A percentile compares a stretch with the other conserved stretches of the same genome.
These are phyloP conservation scores for Lophiotrema nucula DNA, from an alignment of 495 filamentous ascomycete species.

Conservation along the genomic window DNA sequence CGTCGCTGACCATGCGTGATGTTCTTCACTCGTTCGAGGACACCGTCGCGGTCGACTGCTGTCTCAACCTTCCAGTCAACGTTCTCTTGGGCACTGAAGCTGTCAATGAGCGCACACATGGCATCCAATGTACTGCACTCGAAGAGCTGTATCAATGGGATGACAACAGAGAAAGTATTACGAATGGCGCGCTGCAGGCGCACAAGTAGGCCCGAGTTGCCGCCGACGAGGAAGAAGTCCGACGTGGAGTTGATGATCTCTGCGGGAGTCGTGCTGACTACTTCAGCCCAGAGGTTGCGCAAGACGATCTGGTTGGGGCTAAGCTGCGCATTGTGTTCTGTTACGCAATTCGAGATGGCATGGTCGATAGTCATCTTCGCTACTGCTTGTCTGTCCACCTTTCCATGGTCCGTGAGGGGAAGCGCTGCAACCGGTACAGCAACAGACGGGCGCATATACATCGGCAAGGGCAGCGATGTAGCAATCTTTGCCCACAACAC, in stretches of 20 bases:
- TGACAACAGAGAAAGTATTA: background rate
- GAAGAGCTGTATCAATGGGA: background rate
- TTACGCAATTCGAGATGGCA: too few relatives aligned
- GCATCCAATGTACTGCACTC: background rate
- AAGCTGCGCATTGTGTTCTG: constrained; percentile 2
- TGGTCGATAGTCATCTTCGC: background rate
- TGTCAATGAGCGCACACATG: background rate
- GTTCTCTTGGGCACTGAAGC: background rate
- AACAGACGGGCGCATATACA: background rate
- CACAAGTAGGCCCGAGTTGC: background rate
- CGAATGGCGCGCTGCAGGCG: background rate
- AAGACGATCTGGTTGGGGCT: background rate
- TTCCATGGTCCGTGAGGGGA: background rate
- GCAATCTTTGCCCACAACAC: background rate
- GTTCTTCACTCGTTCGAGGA: too few relatives aligned
- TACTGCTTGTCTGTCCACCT: background rate
- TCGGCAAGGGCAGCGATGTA: background rate
- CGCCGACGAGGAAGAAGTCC: background rate
- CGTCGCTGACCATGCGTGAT: too few relatives aligned
- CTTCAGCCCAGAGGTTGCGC: background rate
- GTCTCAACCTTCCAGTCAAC: background rate
- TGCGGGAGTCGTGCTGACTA: background rate
- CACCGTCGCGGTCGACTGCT: too few relatives aligned
- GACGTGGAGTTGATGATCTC: background rate
- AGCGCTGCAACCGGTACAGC: background rate